Base-by-base conservation (phyloP, 345 rosid species). In the Eutrema yunnanense region DNA sequence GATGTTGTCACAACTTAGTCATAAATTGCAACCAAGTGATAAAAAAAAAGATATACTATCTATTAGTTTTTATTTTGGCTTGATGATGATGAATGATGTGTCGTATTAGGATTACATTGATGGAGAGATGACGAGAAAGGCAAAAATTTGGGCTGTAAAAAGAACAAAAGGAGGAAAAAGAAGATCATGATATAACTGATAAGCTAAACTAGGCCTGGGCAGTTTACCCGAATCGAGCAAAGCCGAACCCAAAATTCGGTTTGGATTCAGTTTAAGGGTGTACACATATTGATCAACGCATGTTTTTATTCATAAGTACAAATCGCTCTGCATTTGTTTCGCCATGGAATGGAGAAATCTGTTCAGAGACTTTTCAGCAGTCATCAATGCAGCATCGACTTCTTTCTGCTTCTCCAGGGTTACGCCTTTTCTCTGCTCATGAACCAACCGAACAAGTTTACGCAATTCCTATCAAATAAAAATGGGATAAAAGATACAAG, bases 401-500 rank as follows among this genome's bases (percentile, higher is more conserved):
- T 83, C 72, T 50, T 81, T 80, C 72, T 82, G 74, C 6, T 65
- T 77, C 74, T 63, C 96, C 51, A 81, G 80, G 2, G 72, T 22
- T 41, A 43, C 26, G 8, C 12, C 38, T 71, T 73, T 75, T 26
- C 73, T 59, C 63, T 58, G 82, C 53, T 89, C 88, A 64, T 78
- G 82, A 74, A 61, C 79, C 36, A 77, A 55, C 29, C 92, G 84
- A 43, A 94, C 92, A 67, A 89, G 95, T 68, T 80, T 86, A 29
- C 92, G 91, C 57, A 94, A 69, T 71, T 90, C 93, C 98, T 92
- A 69, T 56, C 9, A 67, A 54, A 61, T 69, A 73, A 69, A 8
- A 43, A 54, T 14, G 49, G 60, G 12, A 26, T 11, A 3, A n/a
- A 12, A 58, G 7, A 40, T 13, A 38, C 5, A 38, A 26, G 65